Conservation (phyloP, 352 stramenopile species). For the Globisporangium nunn region DNA sequence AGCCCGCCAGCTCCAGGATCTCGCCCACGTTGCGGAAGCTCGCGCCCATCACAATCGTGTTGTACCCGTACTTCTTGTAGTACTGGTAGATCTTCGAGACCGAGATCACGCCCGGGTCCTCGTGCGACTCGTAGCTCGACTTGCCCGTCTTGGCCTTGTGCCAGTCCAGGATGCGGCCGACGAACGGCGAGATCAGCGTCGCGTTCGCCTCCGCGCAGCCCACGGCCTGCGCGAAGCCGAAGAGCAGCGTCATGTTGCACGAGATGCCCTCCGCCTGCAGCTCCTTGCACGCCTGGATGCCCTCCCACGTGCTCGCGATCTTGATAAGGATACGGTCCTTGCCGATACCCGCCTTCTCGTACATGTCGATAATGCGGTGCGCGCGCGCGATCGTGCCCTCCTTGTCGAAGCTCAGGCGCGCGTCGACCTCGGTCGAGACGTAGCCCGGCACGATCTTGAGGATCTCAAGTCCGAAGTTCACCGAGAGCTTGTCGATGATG, state of each 20-base stretch:
- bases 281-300: constrained; percentile 94
- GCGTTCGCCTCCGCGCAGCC: constrained; percentile 92
- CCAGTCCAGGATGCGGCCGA: constrained; percentile 97
- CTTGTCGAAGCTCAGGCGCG: constrained; percentile 95
- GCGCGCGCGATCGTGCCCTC: constrained; percentile 89
- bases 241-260: constrained; percentile 99
- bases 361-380: constrained; percentile 95
- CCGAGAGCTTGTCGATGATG: constrained; percentile 96
- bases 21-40: constrained; percentile 96
- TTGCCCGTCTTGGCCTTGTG: constrained; percentile 93
- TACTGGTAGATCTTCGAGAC: constrained; percentile 98
- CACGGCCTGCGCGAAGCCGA: constrained; percentile 96
- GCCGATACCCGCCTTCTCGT: constrained; percentile 92
- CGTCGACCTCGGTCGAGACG: constrained; percentile 98
- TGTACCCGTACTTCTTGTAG: constrained; percentile 97
- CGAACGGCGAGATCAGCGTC: constrained; percentile 95
- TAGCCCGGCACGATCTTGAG: constrained; percentile 95
- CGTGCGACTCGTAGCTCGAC: constrained; percentile 87
- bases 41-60: constrained; percentile 94
- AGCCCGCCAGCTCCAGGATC: constrained; percentile 95
- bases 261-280: constrained; percentile 96
- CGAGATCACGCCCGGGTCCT: constrained; percentile 96
- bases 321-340: constrained; percentile 98
- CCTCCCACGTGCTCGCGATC: constrained; percentile 97
- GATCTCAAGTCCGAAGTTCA: constrained; percentile 98